Evolutionary conservation across 768 basidiomycete genomes (phyloP), one percentile per base, ranked within the genome.

Genomic region (Mycena alexandri): DNA sequence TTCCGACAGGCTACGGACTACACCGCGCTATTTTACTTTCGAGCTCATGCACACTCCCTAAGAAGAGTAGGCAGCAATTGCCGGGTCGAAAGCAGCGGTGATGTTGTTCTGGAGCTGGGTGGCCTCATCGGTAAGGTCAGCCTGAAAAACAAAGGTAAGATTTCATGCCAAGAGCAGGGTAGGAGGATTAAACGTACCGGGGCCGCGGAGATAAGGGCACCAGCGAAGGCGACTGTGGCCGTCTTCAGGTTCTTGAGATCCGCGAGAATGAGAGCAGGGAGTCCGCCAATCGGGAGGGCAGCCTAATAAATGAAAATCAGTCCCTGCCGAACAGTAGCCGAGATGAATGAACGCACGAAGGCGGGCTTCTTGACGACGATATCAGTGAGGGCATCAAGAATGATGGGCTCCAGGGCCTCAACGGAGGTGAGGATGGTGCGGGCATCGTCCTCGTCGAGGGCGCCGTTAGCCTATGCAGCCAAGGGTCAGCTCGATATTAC

Each of bases 211-310:
- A 68, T 21, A 16, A 68, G 55, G 3, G 43, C 67, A 25, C 4
- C 19, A 61, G 76, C 77, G 56, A 81, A 75, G 1, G 65, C 61
- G 17, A 55, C 55, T 34, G 77, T 77, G 17, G 72, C 73, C 0
- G 74, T 50, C 61, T 75, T 72, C 34, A 80, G 70, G 58, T 59
- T 73, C 21, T 42, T 19, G 24, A 80, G 67, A 58, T 79, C 76
- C 52, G 72, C 66, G 33, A 71, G 73, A 58, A 77, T 73, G 56
- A 78, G 69, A 14, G 70, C 73, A 12, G 75, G 60, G 36, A 73
- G n/a, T 7, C 72, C 72, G 34, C 67, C 72, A 25, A 74, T 70
- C 33, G 73, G 74, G 36, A 75, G 74, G 12, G 69, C 70, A 5
- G 55, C 50, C 61, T 63, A 34, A 16, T 8, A 25, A 41, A 25